Evolutionary conservation across 2,329 filamentous ascomycete genomes (phyloP).

Genomic region (Triangularia setosa): DNA sequence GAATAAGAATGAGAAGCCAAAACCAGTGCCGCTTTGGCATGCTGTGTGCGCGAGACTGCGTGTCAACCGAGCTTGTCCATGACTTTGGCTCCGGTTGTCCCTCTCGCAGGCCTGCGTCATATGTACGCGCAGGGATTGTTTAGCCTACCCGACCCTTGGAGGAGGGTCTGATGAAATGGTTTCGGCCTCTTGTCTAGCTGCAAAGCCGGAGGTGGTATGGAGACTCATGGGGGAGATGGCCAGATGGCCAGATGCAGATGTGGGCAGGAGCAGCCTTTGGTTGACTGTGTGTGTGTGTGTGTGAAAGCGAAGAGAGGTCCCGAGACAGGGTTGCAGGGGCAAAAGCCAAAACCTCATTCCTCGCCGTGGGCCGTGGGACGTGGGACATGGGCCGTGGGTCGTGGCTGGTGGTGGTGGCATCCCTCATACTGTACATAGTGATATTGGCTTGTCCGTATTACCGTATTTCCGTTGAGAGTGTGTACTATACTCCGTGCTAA

Average conservation of each 20-base stretch:
- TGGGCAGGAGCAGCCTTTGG: slow-evolving; percentile 1
- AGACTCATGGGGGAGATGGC: slow-evolving; percentile 9
- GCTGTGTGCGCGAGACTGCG: slow-evolving; percentile 27
- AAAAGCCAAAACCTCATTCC: slow-evolving; percentile 18
- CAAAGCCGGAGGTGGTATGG: slow-evolving; percentile 26
- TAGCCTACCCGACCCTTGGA: slow-evolving; percentile 24
- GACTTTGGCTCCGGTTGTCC: slow-evolving; percentile 22
- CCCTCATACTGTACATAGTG: not conserved
- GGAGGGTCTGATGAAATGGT: slow-evolving; percentile 23
- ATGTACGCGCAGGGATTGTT: slow-evolving; percentile 30
- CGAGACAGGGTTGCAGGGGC: slow-evolving; percentile 20
- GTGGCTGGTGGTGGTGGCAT: slow-evolving; percentile 4
- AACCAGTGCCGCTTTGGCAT: slow-evolving; percentile 32
- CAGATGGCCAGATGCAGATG: slow-evolving; percentile 3
- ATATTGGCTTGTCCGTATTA: not conserved
- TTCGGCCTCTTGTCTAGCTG: slow-evolving; percentile 25
- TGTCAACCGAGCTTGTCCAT: slow-evolving; percentile 32
- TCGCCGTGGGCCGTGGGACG: slow-evolving; percentile 13
- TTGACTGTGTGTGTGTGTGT: too few species aligned
- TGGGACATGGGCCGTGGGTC: slow-evolving; percentile 20
- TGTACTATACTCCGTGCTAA: not conserved
- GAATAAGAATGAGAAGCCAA: slow-evolving; percentile 27
- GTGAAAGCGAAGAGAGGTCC: slow-evolving; percentile 8
- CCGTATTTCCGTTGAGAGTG: slow-evolving; percentile 1
- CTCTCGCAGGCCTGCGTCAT: slow-evolving; percentile 33